Base-by-base conservation (phyloP, 2,329 filamentous ascomycete genomes). In the Monosporascus ibericus region DNA sequence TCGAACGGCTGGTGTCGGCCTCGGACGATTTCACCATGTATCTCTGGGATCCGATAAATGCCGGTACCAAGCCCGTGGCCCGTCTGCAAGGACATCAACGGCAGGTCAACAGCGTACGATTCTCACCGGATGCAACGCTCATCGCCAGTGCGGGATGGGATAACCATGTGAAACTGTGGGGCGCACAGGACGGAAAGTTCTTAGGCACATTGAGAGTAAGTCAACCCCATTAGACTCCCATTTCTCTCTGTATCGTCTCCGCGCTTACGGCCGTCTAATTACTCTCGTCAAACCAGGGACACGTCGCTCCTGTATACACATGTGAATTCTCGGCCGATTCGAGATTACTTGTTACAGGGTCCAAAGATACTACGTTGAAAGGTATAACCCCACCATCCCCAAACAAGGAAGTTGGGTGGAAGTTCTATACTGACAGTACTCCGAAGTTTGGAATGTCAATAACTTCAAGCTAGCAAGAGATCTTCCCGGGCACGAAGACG, bases 11-110 rank as follows among this genome's bases (percentile, higher is more conserved):
- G 4, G 88, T 95, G 3, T 95, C 91, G 8, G 94, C 92, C 2
- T 92, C 87, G 59, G 94, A 97, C 66, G 94, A 99, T 69, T 95
- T 92, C 69, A 96, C 92, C 6, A 92, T 99, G 81, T 96, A 91
- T 67, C 79, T 99, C 7, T 99, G 92, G 92, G 89, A 95, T 55
- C 92, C 92, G 0, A 78, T 85, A 9, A 78, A 77, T 44, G 71
- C 79, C 54, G 85, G 86, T 4, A 88, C 78, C 7, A 96, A 97
- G 68, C 92, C 92, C 1, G 76, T 97, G 3, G 87, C 89, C n/a
- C 80, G 91, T 36, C 81, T 97, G 72, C 72, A 90, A n/a, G 94
- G 94, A 2, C 94, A 99, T 65, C 90, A 96, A 68, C 97, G 97
- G 72, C 89, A 92, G 66, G 92, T 97, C 60, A 96, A 97, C 69